These are phyloP conservation scores for Phyllosticta citribraziliensis DNA, from an alignment of 2,329 filamentous ascomycete species.

Conservation along the genomic window DNA sequence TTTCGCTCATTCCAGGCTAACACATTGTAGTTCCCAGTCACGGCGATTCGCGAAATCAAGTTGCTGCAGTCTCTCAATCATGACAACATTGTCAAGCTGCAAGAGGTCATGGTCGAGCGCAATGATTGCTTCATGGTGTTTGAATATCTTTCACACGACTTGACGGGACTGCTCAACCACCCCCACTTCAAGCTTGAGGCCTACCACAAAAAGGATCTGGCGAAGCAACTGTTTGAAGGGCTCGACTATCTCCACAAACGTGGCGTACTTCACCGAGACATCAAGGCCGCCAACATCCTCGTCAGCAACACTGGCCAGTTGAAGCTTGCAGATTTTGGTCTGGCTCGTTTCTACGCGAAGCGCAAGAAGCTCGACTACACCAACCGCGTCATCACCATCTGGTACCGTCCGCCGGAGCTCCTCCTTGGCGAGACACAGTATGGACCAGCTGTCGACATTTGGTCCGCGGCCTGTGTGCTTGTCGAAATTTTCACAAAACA, in stretches of 20 bases:
- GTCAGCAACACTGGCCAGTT: slow-evolving; percentile 81
- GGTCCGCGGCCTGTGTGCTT: slow-evolving; percentile 94
- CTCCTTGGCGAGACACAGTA: slow-evolving; percentile 13
- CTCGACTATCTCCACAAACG: slow-evolving; percentile 86
- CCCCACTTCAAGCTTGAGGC: slow-evolving; percentile 78
- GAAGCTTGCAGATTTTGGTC: slow-evolving; percentile 91
- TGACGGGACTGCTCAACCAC: slow-evolving; percentile 91
- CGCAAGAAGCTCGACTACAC: slow-evolving; percentile 88
- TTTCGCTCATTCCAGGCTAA: slow-evolving; percentile 17
- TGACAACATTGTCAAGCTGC: slow-evolving; percentile 69
- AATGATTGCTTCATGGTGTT: slow-evolving; percentile 99
- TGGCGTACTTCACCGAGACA: slow-evolving; percentile 92
- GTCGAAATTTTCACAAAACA: slow-evolving; percentile 92
- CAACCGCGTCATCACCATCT: slow-evolving; percentile 97
- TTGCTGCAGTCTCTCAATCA: slow-evolving; percentile 79
- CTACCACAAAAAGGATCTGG: slow-evolving; percentile 85
- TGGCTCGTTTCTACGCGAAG: slow-evolving; percentile 94
- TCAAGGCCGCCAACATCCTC: slow-evolving; percentile 96
- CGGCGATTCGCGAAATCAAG: slow-evolving; percentile 84
- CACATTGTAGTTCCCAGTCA: slow-evolving; percentile 59
- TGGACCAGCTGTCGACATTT: slow-evolving; percentile 43
- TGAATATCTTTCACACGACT: slow-evolving; percentile 91
- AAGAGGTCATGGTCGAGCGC: slow-evolving; percentile 95
- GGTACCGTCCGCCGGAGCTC: slow-evolving; percentile 37
- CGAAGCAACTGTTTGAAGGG: slow-evolving; percentile 85